Evolutionary conservation across 1,284 basidiomycete genomes (phyloP).

Genomic region (Megacollybia platyphylla): DNA sequence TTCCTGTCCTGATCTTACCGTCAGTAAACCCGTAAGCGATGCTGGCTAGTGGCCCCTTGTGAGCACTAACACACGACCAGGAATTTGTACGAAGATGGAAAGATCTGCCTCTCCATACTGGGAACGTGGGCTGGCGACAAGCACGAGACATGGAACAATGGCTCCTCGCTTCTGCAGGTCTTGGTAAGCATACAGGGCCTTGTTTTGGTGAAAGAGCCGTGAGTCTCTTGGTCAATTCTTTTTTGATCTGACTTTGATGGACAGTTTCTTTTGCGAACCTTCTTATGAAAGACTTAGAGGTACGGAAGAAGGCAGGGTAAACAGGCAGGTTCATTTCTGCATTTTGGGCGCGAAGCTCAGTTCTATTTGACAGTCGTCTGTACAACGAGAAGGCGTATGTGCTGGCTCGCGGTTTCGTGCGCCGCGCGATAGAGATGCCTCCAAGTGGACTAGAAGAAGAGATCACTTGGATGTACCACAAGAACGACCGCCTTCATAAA

Average conservation of each 20-base stretch:
- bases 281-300: constrained; percentile 84
- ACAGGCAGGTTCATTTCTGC: constrained; percentile 33
- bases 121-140: constrained; percentile 88
- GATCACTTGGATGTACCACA: constrained; percentile 66
- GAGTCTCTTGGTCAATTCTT: constrained; percentile 15
- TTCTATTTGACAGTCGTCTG: constrained; percentile 37
- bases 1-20: not conserved
- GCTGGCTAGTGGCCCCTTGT: constrained; percentile 1
- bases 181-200: constrained; percentile 90
- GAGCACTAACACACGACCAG: constrained; percentile 18
- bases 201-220: constrained; percentile 87
- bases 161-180: constrained; percentile 81
- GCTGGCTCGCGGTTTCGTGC: constrained; percentile 79
- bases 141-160: constrained; percentile 76
- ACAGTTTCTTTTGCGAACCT: constrained; percentile 83
- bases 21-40: constrained; percentile 63
- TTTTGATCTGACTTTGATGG: constrained; percentile 2
- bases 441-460: constrained; percentile 63
- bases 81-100: constrained; percentile 92
- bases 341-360: no score
- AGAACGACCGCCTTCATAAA: constrained; percentile 49
- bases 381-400: constrained; percentile 92
- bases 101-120: constrained; percentile 86
- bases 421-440: constrained; percentile 71
- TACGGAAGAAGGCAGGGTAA: constrained; percentile 80